Evolutionary conservation across 2,329 filamentous ascomycete genomes (phyloP).

Genomic region (Diaporthe australafricana): DNA sequence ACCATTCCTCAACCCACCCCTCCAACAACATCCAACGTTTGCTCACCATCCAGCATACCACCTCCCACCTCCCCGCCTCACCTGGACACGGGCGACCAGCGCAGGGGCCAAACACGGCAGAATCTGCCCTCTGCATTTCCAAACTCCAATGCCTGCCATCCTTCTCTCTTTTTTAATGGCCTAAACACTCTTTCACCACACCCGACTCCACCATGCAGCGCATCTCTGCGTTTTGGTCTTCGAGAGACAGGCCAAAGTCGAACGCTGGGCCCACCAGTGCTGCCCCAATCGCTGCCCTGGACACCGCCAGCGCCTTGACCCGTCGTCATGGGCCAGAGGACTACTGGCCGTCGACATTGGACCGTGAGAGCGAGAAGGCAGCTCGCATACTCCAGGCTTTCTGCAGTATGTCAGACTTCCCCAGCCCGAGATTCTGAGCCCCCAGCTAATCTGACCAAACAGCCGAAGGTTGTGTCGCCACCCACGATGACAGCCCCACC

Average conservation of each 20-base stretch:
- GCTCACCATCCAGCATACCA: constrained; percentile 4
- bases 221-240: constrained; percentile 58
- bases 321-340: constrained; percentile 45
- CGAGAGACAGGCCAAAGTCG: constrained; percentile 47
- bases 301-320: constrained; percentile 38
- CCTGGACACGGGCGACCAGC: constrained; percentile 11
- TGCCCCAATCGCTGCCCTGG: not conserved
- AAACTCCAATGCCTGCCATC: constrained; percentile 38
- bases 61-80: not conserved
- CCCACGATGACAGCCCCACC: constrained; percentile 22
- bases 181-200: constrained; percentile 28
- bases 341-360: constrained; percentile 71
- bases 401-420: constrained; percentile 71
- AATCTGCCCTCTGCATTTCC: not conserved
- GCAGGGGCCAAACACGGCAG: constrained; percentile 14
- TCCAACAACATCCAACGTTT: constrained; percentile 16
- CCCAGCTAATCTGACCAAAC: constrained; percentile 13
- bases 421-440: not conserved
- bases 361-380: constrained; percentile 92
- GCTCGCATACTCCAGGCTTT: constrained; percentile 91
- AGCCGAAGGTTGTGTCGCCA: constrained; percentile 35
- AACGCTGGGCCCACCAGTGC: constrained; percentile 5
- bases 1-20: constrained; percentile 18
- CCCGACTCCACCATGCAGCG: constrained; percentile 54
- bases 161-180: constrained; percentile 36